Evolutionary conservation across 805 yeast genomes (phyloP).

Genomic region (Yamadazyma ubonensis): DNA sequence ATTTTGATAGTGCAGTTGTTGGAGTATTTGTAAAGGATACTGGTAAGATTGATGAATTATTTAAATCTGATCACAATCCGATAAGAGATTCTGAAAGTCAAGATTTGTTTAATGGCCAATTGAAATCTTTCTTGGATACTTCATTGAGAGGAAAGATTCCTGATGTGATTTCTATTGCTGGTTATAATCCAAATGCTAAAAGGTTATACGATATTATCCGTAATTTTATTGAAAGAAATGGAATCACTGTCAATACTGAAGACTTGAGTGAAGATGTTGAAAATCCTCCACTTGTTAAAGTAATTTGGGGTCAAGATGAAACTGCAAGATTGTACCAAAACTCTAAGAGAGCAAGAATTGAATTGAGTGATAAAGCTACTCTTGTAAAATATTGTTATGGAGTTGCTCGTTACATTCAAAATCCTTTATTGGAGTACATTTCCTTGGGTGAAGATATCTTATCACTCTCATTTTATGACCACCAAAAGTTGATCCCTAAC

Average conservation of each 20-base stretch:
- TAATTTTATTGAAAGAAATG: slow-evolving; percentile 56
- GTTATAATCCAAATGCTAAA: slow-evolving; percentile 74
- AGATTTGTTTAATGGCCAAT: slow-evolving; percentile 58
- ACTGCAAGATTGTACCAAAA: slow-evolving; percentile 86
- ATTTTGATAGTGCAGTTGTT: slow-evolving; percentile 78
- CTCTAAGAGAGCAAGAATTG: slow-evolving; percentile 70
- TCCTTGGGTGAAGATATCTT: slow-evolving; percentile 72
- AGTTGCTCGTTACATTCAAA: slow-evolving; percentile 86
- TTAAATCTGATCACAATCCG: slow-evolving; percentile 76
- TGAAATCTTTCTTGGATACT: slow-evolving; percentile 60
- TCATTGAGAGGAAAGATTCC: slow-evolving; percentile 56
- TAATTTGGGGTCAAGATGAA: slow-evolving; percentile 88
- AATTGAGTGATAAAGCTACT: slow-evolving; percentile 81
- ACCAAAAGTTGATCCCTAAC: slow-evolving; percentile 67
- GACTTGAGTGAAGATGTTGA: slow-evolving; percentile 31
- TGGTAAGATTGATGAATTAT: slow-evolving; percentile 73
- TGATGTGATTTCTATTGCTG: slow-evolving; percentile 88
- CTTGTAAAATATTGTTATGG: slow-evolving; percentile 83
- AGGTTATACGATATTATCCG: slow-evolving; percentile 55
- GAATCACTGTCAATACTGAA: slow-evolving; percentile 52
- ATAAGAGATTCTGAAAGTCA: slow-evolving; percentile 45
- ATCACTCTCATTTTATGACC: slow-evolving; percentile 64
- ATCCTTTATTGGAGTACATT: slow-evolving; percentile 89
- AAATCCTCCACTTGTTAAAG: slow-evolving; percentile 56
- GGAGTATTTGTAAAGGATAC: slow-evolving; percentile 77